These are phyloP conservation scores for Talaromyces sp. DNA, from an alignment of 2,329 filamentous ascomycete genomes.

Conservation along the genomic window DNA sequence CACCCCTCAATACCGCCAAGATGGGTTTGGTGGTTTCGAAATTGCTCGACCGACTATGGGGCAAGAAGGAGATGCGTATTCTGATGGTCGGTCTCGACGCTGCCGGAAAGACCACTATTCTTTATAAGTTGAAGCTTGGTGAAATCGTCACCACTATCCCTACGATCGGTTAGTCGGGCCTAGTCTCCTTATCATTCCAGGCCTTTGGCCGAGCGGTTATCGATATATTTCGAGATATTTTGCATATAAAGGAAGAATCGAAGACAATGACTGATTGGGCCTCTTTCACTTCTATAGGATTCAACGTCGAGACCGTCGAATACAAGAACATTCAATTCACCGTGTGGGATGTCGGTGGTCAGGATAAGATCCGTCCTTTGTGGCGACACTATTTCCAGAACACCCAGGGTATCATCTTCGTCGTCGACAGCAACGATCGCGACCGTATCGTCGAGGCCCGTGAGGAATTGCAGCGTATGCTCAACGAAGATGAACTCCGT, in stretches of 20 bases:
- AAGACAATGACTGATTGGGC: constrained; percentile 13
- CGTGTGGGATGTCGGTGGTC: constrained; percentile 99
- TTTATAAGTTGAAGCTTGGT: constrained; percentile 99
- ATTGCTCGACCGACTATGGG: constrained; percentile 93
- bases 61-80: constrained; percentile 99
- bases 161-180: constrained; percentile 73
- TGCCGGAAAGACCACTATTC: constrained; percentile 99
- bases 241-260: neutral
- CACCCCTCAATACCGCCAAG: constrained; percentile 47
- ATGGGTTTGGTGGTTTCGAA: constrained; percentile 99
- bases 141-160: constrained; percentile 98
- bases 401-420: constrained; percentile 99
- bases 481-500: constrained; percentile 98
- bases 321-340: constrained; percentile 99
- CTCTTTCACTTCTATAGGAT: constrained; percentile 55
- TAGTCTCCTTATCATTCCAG: constrained; percentile 12
- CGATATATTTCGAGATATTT: neutral
- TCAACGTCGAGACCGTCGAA: constrained; percentile 99
- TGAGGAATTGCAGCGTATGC: constrained; percentile 95
- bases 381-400: constrained; percentile 99
- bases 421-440: constrained; percentile 98
- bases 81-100: constrained; percentile 99
- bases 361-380: constrained; percentile 99
- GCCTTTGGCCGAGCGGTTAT: neutral
- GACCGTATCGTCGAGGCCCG: constrained; percentile 96